Conservation (phyloP, 352 stramenopile species). For the Globisporangium nagaii region DNA sequence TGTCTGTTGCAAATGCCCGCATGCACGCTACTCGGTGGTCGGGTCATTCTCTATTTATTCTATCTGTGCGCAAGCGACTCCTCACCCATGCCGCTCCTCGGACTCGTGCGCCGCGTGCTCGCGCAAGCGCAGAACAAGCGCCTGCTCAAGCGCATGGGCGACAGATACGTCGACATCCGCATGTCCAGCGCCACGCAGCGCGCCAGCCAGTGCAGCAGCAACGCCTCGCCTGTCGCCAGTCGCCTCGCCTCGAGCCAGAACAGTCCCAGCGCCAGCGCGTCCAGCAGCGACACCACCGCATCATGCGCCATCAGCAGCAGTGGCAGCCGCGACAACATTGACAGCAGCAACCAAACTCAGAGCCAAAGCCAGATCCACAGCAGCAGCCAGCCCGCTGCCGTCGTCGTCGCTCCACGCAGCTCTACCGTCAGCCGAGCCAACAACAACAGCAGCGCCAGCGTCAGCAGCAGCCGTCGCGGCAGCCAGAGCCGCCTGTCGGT, state of each 20-base stretch:
- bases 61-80: constrained; percentile 3
- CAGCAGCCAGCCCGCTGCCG: too few species aligned
- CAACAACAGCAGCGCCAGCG: neutral
- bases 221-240: neutral
- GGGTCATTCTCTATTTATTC: constrained; percentile 12
- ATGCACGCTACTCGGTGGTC: too few species aligned
- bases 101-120: constrained; percentile 11
- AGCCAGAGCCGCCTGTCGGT: constrained; percentile 7
- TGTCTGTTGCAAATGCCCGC: too few species aligned
- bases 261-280: neutral
- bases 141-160: constrained; percentile 11
- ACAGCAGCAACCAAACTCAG: too few species aligned
- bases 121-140: constrained; percentile 10
- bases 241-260: too few species aligned
- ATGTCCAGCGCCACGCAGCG: constrained; percentile 5
- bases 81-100: constrained; percentile 9
- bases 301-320: too few species aligned
- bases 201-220: neutral
- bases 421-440: neutral
- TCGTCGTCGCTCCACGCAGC: too few species aligned
- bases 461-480: neutral
- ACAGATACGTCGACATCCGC: constrained; percentile 13
- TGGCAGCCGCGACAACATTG: too few species aligned
- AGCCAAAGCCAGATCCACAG: neutral
- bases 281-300: neutral